Conservation (phyloP, 2,329 filamentous ascomycete genomes). For the Cercospora sp. region DNA sequence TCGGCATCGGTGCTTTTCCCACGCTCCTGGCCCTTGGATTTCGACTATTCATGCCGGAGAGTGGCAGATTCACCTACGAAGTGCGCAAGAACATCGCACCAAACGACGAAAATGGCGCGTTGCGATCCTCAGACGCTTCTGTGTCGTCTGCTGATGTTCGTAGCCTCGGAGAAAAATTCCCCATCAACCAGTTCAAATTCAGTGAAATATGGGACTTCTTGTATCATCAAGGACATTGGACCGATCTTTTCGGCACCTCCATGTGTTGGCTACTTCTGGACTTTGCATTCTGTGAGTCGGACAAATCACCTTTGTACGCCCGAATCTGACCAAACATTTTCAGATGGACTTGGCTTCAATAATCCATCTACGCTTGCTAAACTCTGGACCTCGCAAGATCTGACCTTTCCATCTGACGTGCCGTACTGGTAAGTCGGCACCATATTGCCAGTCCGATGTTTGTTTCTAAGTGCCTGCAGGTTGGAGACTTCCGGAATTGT, state of each 20-base stretch:
- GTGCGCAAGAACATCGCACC: conserved; percentile 39
- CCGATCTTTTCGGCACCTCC: conserved; percentile 26
- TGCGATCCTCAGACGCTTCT: not conserved
- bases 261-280: conserved; percentile 27
- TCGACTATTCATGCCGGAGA: conserved; percentile 45
- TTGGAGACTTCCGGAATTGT: conserved; percentile 14
- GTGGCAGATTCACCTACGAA: conserved; percentile 44
- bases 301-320: not conserved
- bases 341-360: conserved; percentile 30
- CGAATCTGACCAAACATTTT: not conserved
- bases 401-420: conserved; percentile 8
- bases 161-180: conserved; percentile 21
- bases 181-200: conserved; percentile 20
- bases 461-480: not conserved
- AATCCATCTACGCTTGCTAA: conserved; percentile 26
- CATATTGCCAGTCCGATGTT: not conserved
- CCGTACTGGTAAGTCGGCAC: conserved; percentile 16
- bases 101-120: conserved; percentile 25
- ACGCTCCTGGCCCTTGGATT: conserved; percentile 42
- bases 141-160: conserved; percentile 11
- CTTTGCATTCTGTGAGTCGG: conserved; percentile 23
- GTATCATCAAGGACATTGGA: conserved; percentile 28
- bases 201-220: conserved; percentile 23
- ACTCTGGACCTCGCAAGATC: conserved; percentile 22
- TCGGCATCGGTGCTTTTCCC: conserved; percentile 44